A percentile compares a stretch with the other conserved stretches of the same genome.
Conservation (phyloP, 257 asterid genomes). For the Handroanthus guayacan region DNA sequence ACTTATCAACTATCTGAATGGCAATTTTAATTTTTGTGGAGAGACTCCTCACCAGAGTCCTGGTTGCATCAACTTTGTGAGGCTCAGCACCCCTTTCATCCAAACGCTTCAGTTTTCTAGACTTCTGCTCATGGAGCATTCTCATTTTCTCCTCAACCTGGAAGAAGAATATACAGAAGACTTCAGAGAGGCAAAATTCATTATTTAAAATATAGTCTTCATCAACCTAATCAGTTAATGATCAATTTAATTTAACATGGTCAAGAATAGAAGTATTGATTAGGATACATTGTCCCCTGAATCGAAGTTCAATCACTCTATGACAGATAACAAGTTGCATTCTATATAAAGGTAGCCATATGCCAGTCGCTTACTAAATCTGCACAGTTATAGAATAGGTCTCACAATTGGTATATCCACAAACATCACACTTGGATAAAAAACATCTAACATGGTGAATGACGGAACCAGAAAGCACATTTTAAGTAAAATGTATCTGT, state of each 20-base stretch:
- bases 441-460: not conserved
- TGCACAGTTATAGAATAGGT: constrained; percentile 3
- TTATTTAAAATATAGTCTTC: constrained; percentile 1
- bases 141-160: constrained; percentile 98
- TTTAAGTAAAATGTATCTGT: not conserved
- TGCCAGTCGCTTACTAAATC: not conserved
- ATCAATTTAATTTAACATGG: constrained; percentile 3
- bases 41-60: constrained; percentile 73
- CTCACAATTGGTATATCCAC: constrained; percentile 8
- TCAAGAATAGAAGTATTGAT: constrained; percentile 1
- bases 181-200: constrained; percentile 24
- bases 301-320: not conserved
- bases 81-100: constrained; percentile 91
- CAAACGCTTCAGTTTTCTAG: constrained; percentile 68
- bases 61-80: constrained; percentile 74
- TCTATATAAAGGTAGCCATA: not conserved
- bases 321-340: not conserved
- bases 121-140: constrained; percentile 73
- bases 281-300: not conserved
- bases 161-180: constrained; percentile 32
- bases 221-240: constrained; percentile 1
- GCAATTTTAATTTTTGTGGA: constrained; percentile 90
- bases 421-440: not conserved
- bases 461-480: not conserved
- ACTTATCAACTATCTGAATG: constrained; percentile 91